Evolutionary conservation across 352 stramenopile species (phyloP), one percentile per base, ranked within the genome.

Genomic region (Phytopythium chamaehyphon): DNA sequence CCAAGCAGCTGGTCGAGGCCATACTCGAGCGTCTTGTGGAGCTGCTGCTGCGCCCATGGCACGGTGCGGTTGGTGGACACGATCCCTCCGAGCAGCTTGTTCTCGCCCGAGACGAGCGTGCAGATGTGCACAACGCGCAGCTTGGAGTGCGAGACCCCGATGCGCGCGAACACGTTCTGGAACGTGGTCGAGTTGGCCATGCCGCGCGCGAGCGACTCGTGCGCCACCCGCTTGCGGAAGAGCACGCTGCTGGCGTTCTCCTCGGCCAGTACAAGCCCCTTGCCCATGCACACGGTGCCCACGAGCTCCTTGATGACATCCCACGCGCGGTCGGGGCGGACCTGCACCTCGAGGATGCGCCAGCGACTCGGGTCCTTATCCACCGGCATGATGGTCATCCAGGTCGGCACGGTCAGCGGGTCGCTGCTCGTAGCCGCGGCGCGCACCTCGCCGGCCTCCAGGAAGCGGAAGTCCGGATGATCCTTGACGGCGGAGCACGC

Each of bases 81-180:
- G 43, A 88, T 67, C 1, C 75, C 76, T 18, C 73, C 76, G 0
- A 92, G 58, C 44, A 92, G 51, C 42, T 73, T 83, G 54, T 76
- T 83, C 61, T 90, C 83, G 43, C 75, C 69, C 23, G 71, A 73
- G 6, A 90, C 71, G 36, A 80, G 48, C 40, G 74, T 81, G 40
- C 76, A 88, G 23, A 92, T 71, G 37, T 90, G 66, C 18, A 91
- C 56, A 31, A 85, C 79, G 12, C 83, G 79, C 37, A 94, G 50
- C 54, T 94, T 94, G 21, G 81, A 87, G 18, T 77, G 64, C 26
- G 83, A 76, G 37, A 94, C 81, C 35, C 82, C 82, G 56, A 92
- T 76, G 28, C 59, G 68, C 6, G 87, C 71, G 35, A 77, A 92
- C 9, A 90, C 64, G 61, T 88, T 85, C 59, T 91, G 73, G 56